Evolutionary conservation across 2,329 filamentous ascomycete species (phyloP).

Genomic region (Sodiomyces alkalinus): DNA sequence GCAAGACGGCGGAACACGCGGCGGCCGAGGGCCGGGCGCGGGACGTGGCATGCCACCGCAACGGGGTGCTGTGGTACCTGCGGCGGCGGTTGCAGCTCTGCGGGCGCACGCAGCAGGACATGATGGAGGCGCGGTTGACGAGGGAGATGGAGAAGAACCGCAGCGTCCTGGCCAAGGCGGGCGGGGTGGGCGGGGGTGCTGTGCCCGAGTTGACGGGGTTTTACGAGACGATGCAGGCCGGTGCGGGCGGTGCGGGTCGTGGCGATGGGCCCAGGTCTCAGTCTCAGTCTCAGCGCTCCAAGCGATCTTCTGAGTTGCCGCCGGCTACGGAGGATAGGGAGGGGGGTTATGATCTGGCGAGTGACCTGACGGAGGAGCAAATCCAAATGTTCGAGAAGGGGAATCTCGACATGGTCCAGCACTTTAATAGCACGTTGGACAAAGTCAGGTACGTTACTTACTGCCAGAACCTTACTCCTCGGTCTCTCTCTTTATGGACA

Average conservation of each 20-base stretch:
- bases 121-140: constrained; percentile 83
- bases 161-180: constrained; percentile 63
- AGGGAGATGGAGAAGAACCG: constrained; percentile 81
- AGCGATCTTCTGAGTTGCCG: too few species aligned
- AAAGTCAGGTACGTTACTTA: constrained; percentile 68
- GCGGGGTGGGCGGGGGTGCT: constrained; percentile 18
- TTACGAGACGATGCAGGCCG: constrained; percentile 8
- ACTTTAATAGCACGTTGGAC: constrained; percentile 86
- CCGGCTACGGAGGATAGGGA: constrained; percentile 11
- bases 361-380: constrained; percentile 66
- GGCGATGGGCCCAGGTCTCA: too few species aligned
- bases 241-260: too few species aligned
- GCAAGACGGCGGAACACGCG: constrained; percentile 48
- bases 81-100: constrained; percentile 61
- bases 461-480: too few species aligned
- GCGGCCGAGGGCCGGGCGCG: constrained; percentile 56
- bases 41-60: constrained; percentile 54
- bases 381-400: constrained; percentile 86
- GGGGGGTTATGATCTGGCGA: constrained; percentile 10
- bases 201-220: constrained; percentile 8
- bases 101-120: constrained; percentile 63
- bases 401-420: constrained; percentile 81
- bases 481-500: too few species aligned
- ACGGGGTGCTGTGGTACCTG: constrained; percentile 73
- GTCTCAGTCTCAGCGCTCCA: too few species aligned